These are phyloP conservation scores for Talaromyces ruber DNA, from an alignment of 495 filamentous ascomycete genomes.

Conservation along the genomic window DNA sequence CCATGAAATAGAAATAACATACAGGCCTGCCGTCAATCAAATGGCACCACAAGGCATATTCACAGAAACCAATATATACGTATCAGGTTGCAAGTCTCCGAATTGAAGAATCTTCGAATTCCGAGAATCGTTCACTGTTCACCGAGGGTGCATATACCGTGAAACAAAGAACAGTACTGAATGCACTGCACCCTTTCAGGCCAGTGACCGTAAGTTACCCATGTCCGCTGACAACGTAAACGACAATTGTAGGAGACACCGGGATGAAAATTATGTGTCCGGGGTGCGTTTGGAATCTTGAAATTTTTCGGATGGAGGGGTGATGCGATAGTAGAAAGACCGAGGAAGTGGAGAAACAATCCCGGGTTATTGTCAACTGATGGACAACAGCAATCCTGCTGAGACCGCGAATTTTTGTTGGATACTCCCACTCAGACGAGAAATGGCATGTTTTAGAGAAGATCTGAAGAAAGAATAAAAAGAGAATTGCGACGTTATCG, in stretches of 20 bases:
- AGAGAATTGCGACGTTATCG: background rate
- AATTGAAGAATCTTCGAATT: background rate
- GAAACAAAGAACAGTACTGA: background rate
- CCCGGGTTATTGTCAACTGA: background rate
- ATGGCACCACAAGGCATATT: background rate
- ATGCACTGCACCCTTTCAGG: background rate
- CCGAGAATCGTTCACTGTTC: background rate
- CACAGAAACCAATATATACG: background rate
- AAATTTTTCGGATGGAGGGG: background rate
- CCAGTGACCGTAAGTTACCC: slow-evolving; percentile 1
- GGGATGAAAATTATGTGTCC: background rate
- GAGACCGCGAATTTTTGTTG: background rate
- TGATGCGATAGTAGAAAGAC: background rate
- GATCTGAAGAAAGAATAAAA: background rate
- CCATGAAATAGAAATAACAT: background rate
- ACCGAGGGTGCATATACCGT: background rate
- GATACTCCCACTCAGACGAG: background rate
- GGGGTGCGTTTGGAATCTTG: background rate
- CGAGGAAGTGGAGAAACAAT: background rate
- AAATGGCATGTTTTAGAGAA: background rate
- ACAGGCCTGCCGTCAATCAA: background rate
- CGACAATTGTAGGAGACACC: background rate
- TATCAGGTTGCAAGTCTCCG: background rate
- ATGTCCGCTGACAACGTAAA: background rate
- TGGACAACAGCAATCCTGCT: background rate